These are phyloP conservation scores for Leccinum obscurum DNA, from an alignment of 768 basidiomycete genomes.

Conservation along the genomic window DNA sequence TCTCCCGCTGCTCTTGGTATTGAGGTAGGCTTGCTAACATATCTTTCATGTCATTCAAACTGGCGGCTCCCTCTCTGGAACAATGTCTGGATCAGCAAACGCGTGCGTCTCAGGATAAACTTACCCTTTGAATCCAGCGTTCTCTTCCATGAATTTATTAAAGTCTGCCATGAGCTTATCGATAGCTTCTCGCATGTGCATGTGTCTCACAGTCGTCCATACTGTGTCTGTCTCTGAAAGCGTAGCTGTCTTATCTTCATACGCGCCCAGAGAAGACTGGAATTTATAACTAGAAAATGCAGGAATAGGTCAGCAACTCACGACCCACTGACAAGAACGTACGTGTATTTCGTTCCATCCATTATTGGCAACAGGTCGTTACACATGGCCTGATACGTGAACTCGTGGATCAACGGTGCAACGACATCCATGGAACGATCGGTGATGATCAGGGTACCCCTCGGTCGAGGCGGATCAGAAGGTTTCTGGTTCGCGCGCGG, in stretches of 20 bases:
- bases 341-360: conserved; percentile 86
- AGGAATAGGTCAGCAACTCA: conserved; percentile 1
- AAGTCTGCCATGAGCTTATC: conserved; percentile 97
- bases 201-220: conserved; percentile 91
- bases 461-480: conserved; percentile 59
- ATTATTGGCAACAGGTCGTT: conserved; percentile 91
- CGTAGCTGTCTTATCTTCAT: conserved; percentile 84
- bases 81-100: conserved; percentile 4
- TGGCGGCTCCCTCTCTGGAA: conserved; percentile 74
- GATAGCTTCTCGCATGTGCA: conserved; percentile 99
- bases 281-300: conserved; percentile 75
- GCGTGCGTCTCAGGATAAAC: conserved; percentile 22
- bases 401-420: conserved; percentile 92
- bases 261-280: conserved; percentile 80
- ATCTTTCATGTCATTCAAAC: conserved; percentile 97
- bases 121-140: conserved; percentile 92
- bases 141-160: conserved; percentile 90
- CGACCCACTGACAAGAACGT: conserved; percentile 34
- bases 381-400: conserved; percentile 99
- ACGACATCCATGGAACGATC: conserved; percentile 96
- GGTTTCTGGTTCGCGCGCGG: conserved; percentile 43
- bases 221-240: conserved; percentile 87
- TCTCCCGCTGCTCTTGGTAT: conserved; percentile 93
- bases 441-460: conserved; percentile 84
- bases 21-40: conserved; percentile 95